Evolutionary conservation across 345 rosid species (phyloP), one percentile per base, ranked within the genome.

Genomic region (Heritiera littoralis): DNA sequence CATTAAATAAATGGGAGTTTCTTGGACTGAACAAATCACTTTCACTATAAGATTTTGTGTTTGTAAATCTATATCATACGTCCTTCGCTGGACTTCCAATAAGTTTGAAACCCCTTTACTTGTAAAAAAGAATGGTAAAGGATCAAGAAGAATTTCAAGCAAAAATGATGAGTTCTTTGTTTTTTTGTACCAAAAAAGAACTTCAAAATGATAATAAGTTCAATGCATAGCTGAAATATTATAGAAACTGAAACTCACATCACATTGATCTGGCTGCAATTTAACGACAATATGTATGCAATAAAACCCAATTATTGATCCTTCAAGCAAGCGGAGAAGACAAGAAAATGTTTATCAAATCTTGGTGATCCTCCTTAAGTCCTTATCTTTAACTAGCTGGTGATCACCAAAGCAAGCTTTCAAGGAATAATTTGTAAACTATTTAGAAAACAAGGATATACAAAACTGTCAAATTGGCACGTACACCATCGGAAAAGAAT

Each of bases 1-100:
- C 97, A 92, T 78, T 77, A 35, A 63, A 32, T 58, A 40, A 43
- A 17, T 63, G 66, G 35, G n/a, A 46, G 35, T 45, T 6, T 10
- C 61, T 55, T 73, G 35, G 64, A 73, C 11, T 38, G 12, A 11
- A 15, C 23, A 74, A 40, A 51, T 74, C 67, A 3, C 43, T 75
- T 75, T 59, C 9, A 28, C 59, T 9, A 7, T 75, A 58, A 7
- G 49, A 40, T 75, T 75, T 75, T 75, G 38, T 41, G 66, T 59
- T 59, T 60, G 41, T 56, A 58, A 41, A 20, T 74, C 23, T 60
- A 32, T 58, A 56, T 12, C 41, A 43, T 45, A 75, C 13, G 78
- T 59, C 78, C 78, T 41, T 75, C 0, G 55, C 3, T 43, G 67
- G 78, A 43, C 68, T 23, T 58, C 59, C 8, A 59, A 75, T 75